Percentiles rank a stretch among this genome's conserved stretches.
Conservation (phyloP, 2,329 filamentous ascomycete genomes). For the Colletotrichum orbiculare region DNA sequence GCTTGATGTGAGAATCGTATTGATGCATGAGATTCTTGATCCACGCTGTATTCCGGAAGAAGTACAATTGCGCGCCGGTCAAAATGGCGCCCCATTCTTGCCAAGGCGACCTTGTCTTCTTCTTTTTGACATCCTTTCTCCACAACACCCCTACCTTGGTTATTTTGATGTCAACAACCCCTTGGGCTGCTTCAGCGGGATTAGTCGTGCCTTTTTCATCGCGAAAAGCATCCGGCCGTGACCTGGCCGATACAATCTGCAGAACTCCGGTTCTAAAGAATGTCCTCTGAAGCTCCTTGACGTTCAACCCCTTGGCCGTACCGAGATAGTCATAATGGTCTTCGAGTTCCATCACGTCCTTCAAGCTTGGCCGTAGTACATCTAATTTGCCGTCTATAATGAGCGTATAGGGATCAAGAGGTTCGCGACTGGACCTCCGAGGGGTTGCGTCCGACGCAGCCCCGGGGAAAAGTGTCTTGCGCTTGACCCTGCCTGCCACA, state of each 20-base stretch:
- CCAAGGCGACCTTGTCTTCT: constrained; percentile 95
- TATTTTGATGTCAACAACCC: constrained; percentile 96
- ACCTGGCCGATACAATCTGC: constrained; percentile 94
- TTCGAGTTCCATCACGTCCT: constrained; percentile 91
- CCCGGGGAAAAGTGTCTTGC: constrained; percentile 75
- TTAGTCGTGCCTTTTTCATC: constrained; percentile 86
- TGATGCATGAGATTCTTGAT: constrained; percentile 91
- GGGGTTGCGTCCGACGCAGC: constrained; percentile 69
- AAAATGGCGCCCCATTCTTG: constrained; percentile 98
- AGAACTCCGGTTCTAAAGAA: constrained; percentile 93
- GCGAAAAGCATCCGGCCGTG: constrained; percentile 95
- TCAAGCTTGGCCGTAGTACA: constrained; percentile 82
- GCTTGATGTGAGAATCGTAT: constrained; percentile 83
- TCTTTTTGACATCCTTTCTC: constrained; percentile 94
- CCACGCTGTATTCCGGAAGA: constrained; percentile 95
- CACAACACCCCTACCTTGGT: constrained; percentile 95
- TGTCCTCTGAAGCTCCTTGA: constrained; percentile 84
- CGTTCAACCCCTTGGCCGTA: constrained; percentile 78
- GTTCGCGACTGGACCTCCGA: constrained; percentile 78
- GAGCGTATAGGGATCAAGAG: constrained; percentile 93
- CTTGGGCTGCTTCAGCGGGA: constrained; percentile 86
- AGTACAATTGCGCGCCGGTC: constrained; percentile 96
- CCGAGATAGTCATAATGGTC: constrained; percentile 92
- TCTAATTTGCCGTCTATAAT: constrained; percentile 93
- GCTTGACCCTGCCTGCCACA: constrained; percentile 76